These are phyloP conservation scores for Geoglossum glabrum DNA, from an alignment of 495 filamentous ascomycete genomes.

Conservation along the genomic window DNA sequence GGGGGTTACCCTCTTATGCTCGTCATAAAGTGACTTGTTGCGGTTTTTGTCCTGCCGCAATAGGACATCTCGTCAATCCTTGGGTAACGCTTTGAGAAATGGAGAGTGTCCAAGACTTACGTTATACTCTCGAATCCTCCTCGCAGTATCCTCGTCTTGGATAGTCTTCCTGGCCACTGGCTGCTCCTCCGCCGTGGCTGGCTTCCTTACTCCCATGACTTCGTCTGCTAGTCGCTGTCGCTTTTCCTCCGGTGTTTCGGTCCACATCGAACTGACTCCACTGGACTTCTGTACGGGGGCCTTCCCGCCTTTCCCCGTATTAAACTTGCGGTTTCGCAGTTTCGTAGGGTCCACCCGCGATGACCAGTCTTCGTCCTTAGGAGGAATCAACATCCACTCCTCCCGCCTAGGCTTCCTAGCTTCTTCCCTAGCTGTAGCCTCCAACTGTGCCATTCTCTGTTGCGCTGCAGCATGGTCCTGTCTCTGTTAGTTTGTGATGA, in stretches of 20 bases:
- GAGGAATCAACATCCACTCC: slow-evolving; percentile 89
- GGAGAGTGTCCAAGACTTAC: slow-evolving; percentile 13
- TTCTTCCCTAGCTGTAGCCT: slow-evolving; percentile 2
- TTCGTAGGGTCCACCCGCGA: slow-evolving; percentile 68
- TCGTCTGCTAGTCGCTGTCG: slow-evolving; percentile 60
- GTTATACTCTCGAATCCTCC: slow-evolving; percentile 38
- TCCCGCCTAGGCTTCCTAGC: slow-evolving; percentile 37
- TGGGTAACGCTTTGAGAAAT: too few species aligned
- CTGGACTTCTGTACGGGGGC: slow-evolving; percentile 16
- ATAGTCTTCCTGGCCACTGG: slow-evolving; percentile 8
- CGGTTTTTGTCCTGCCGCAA: slow-evolving; percentile 34
- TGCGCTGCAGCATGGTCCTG: neutral
- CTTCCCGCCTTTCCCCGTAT: slow-evolving; percentile 43
- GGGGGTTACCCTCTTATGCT: slow-evolving; percentile 26
- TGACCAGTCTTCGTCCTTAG: slow-evolving; percentile 38
- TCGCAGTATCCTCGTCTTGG: slow-evolving; percentile 26
- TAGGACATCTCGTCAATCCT: too few species aligned
- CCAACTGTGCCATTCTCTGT: neutral
- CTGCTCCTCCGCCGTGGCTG: slow-evolving; percentile 16
- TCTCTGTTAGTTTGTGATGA: neutral
- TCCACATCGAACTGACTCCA: slow-evolving; percentile 52
- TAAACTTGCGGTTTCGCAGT: slow-evolving; percentile 65
- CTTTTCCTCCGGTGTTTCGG: slow-evolving; percentile 80
- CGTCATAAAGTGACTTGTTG: slow-evolving; percentile 41
- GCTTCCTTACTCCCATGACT: slow-evolving; percentile 51